A percentile compares a stretch with the other conserved stretches of the same genome.
Evolutionary conservation across 2,329 filamentous ascomycete species (phyloP).

Genomic region (Bipolaris cookei): DNA sequence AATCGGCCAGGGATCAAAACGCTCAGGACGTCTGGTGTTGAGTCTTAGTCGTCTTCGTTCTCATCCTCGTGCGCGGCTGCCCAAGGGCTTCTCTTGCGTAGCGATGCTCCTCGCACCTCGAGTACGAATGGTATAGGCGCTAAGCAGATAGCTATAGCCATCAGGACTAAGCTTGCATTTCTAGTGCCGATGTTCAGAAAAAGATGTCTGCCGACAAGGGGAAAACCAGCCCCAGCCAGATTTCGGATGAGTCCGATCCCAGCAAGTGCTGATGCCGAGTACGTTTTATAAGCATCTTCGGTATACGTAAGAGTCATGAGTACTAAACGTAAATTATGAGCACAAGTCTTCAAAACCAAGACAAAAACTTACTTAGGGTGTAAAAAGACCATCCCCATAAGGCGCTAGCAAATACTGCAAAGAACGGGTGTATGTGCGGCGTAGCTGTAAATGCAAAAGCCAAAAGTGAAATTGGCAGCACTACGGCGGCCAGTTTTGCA

Average conservation of each 20-base stretch:
- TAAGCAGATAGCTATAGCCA: slow-evolving; percentile 35
- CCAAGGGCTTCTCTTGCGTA: slow-evolving; percentile 50
- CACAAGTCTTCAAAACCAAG: neutral
- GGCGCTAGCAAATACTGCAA: slow-evolving; percentile 57
- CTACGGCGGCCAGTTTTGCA: slow-evolving; percentile 50
- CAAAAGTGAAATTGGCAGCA: slow-evolving; percentile 44
- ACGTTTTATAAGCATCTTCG: slow-evolving; percentile 57
- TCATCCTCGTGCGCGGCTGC: slow-evolving; percentile 48
- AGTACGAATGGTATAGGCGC: slow-evolving; percentile 46
- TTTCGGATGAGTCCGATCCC: slow-evolving; percentile 51
- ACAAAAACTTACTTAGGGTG: slow-evolving; percentile 47
- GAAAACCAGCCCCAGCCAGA: slow-evolving; percentile 46
- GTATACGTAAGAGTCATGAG: slow-evolving; percentile 59
- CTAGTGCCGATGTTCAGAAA: slow-evolving; percentile 41
- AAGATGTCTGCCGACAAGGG: slow-evolving; percentile 39
- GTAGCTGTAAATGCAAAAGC: slow-evolving; percentile 47
- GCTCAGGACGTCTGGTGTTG: neutral
- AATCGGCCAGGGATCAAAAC: neutral
- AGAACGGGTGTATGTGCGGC: slow-evolving; percentile 44
- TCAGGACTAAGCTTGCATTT: slow-evolving; percentile 41
- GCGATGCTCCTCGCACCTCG: slow-evolving; percentile 40
- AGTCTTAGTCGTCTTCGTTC: neutral
- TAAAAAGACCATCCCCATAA: slow-evolving; percentile 61
- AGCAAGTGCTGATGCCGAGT: slow-evolving; percentile 52
- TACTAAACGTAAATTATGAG: slow-evolving; percentile 27